A percentile compares a stretch with the other conserved stretches of the same genome.
phyloP scores from a whole-genome alignment of 2,329 filamentous ascomycete genomes.

The Mollisia scopiformis region DNA sequence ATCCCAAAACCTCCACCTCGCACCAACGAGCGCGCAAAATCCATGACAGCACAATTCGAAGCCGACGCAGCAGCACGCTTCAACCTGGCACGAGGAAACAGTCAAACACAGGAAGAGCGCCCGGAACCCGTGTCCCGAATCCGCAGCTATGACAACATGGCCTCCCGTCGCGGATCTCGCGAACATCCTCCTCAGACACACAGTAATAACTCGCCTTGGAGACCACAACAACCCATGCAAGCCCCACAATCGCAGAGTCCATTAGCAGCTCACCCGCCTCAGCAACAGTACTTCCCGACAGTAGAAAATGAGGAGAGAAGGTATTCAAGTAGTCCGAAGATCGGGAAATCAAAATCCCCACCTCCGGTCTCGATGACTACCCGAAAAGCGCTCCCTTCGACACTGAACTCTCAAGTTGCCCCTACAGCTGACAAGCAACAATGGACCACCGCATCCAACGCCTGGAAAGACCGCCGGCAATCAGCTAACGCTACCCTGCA shows the following conservation, averaged over 20 bases:
- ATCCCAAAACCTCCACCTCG: neutral
- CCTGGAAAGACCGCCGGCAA: constrained; percentile 19
- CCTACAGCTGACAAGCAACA: neutral
- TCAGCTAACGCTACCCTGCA: constrained; percentile 17
- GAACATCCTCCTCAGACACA: constrained; percentile 7
- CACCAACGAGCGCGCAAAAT: constrained; percentile 21
- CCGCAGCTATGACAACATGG: constrained; percentile 21
- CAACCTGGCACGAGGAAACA: constrained; percentile 7
- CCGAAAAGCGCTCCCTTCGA: constrained; percentile 4
- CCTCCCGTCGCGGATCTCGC: neutral
- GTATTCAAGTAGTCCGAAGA: neutral
- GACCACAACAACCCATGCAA: neutral
- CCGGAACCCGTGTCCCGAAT: neutral
- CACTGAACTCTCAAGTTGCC: too few relatives aligned
- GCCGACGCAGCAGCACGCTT: constrained; percentile 24
- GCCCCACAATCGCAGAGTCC: neutral
- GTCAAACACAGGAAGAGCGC: constrained; percentile 4
- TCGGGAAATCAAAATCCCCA: neutral
- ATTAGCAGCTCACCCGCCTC: neutral
- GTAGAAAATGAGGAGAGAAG: neutral
- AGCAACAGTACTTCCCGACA: neutral
- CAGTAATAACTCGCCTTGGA: neutral
- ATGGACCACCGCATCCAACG: constrained; percentile 19
- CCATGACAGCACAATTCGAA: constrained; percentile 29
- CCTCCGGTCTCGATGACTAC: constrained; percentile 13